Evolutionary conservation across 495 filamentous ascomycete species (phyloP).

Genomic region (Aspergillus baeticus): DNA sequence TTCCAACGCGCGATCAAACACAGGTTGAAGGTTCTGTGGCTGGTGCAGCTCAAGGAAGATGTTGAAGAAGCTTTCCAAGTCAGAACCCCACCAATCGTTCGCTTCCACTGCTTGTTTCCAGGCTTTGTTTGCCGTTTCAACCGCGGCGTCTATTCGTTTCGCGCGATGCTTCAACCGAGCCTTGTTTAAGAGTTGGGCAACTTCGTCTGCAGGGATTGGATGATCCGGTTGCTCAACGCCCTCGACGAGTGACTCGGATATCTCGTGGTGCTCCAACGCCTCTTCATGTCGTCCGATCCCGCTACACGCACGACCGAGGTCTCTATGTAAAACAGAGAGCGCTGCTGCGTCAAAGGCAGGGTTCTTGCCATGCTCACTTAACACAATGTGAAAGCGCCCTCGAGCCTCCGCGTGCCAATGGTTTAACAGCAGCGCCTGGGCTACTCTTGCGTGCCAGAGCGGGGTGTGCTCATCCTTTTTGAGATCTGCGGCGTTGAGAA

Average conservation of each 20-base stretch:
- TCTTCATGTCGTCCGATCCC: neutral
- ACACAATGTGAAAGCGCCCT: neutral
- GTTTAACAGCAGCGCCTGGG: neutral
- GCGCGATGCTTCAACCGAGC: neutral
- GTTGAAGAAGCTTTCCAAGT: neutral
- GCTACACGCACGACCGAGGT: neutral
- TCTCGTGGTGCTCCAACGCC: neutral
- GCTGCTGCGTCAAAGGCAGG: neutral
- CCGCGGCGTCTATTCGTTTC: neutral
- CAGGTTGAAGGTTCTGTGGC: neutral
- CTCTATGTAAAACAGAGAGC: neutral
- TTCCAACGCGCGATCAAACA: neutral
- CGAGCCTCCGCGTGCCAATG: neutral
- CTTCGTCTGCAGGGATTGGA: neutral
- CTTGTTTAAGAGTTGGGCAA: neutral
- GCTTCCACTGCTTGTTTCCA: neutral
- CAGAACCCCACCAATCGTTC: neutral
- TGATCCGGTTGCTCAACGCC: neutral
- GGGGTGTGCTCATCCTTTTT: neutral
- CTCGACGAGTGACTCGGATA: neutral
- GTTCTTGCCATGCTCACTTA: neutral
- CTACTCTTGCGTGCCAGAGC: neutral
- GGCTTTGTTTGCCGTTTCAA: neutral
- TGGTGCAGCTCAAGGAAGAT: neutral
- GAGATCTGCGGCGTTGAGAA: neutral